Evolutionary conservation across 305 asterid genomes (phyloP).

Genomic region (Fraxinus albicans): DNA sequence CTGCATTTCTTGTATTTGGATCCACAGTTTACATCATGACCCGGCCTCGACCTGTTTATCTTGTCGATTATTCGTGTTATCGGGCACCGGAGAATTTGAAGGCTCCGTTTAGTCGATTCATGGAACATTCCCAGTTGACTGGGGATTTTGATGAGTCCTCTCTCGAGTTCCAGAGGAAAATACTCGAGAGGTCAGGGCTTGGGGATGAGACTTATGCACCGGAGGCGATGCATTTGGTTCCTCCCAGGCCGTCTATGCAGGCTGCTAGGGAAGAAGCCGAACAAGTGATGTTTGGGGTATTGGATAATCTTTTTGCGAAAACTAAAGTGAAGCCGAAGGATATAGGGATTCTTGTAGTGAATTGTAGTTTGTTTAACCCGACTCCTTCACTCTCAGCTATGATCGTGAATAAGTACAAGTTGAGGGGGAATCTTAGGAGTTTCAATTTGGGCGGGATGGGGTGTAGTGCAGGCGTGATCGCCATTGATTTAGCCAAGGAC

Average conservation of each 20-base stretch:
- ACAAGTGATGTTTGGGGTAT: constrained; percentile 24
- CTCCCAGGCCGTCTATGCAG: constrained; percentile 21
- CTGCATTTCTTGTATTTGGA: constrained; percentile 16
- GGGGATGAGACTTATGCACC: constrained; percentile 28
- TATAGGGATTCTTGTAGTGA: constrained; percentile 24
- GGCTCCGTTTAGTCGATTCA: constrained; percentile 38
- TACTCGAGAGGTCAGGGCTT: constrained; percentile 26
- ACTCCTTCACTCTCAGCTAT: constrained; percentile 25
- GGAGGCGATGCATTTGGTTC: constrained; percentile 23
- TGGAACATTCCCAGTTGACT: constrained; percentile 38
- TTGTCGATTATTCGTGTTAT: constrained; percentile 49
- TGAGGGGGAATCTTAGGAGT: constrained; percentile 24
- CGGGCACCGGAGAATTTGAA: constrained; percentile 36
- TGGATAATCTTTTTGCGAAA: constrained; percentile 12
- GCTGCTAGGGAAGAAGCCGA: constrained; percentile 27
- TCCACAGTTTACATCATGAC: constrained; percentile 24
- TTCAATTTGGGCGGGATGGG: constrained; percentile 32
- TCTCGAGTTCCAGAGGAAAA: constrained; percentile 51
- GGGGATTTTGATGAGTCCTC: constrained; percentile 49
- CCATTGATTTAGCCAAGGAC: constrained; percentile 27
- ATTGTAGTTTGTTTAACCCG: constrained; percentile 29
- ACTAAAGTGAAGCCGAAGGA: constrained; percentile 17
- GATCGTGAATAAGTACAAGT: constrained; percentile 30
- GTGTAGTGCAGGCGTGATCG: constrained; percentile 28
- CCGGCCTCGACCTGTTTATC: constrained; percentile 49